These are phyloP conservation scores for Trichoderma arundinaceum DNA, from an alignment of 2,329 filamentous ascomycete species.

Conservation along the genomic window DNA sequence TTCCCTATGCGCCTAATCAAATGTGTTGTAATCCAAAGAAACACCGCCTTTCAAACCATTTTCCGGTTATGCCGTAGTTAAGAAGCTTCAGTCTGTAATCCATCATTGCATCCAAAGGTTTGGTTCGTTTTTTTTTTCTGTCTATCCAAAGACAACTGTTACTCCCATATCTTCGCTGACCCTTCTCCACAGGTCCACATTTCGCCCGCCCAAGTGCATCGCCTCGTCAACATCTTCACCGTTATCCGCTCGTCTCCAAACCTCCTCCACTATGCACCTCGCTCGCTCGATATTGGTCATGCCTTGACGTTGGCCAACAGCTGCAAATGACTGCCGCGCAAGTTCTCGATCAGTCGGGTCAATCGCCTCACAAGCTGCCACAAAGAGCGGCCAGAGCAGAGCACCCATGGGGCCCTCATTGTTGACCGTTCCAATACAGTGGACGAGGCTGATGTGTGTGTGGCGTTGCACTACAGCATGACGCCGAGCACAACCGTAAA, in stretches of 20 bases:
- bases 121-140: neutral
- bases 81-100: neutral
- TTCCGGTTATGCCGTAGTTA: neutral
- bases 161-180: conserved; percentile 65
- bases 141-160: conserved; percentile 64
- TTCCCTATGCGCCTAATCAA: neutral
- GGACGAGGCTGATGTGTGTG: conserved; percentile 54
- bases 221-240: conserved; percentile 32
- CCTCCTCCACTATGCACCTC: conserved; percentile 65
- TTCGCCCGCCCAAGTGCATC: conserved; percentile 34
- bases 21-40: neutral
- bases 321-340: conserved; percentile 58
- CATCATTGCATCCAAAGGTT: neutral
- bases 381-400: conserved; percentile 68
- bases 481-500: conserved; percentile 54
- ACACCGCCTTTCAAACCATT: neutral
- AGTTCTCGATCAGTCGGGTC: conserved; percentile 56
- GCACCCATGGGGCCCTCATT: conserved; percentile 67
- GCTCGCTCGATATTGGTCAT: conserved; percentile 69
- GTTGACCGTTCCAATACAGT: conserved; percentile 61
- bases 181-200: conserved; percentile 57
- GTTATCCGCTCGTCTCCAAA: conserved; percentile 62
- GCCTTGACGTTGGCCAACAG: conserved; percentile 62
- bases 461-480: conserved; percentile 61
- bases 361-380: conserved; percentile 65